phyloP scores from a whole-genome alignment of 371 early-diverging fungal species.

The Apophysomyces trapeziformis region DNA sequence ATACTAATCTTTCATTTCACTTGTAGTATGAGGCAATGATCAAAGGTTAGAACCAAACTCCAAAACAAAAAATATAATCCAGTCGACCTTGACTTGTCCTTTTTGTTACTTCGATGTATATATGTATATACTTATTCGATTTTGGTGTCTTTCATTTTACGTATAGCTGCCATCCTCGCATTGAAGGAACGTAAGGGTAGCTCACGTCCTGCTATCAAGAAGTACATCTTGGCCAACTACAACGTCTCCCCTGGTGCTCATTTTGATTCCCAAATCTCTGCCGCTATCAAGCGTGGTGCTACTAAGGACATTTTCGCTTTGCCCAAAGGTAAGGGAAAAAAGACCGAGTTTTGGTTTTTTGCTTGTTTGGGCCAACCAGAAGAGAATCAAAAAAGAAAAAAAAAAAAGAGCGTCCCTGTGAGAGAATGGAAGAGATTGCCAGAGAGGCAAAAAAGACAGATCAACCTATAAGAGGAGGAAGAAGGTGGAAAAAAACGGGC shows the following conservation, averaged over 20 bases:
- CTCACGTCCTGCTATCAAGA: constrained; percentile 81
- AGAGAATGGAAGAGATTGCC: no score
- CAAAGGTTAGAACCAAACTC: constrained; percentile 30
- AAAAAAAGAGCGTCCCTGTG: no score
- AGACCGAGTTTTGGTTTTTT: background rate
- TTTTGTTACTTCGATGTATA: no score
- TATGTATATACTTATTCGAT: no score
- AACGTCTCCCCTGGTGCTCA: constrained; percentile 53
- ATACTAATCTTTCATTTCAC: constrained; percentile 10
- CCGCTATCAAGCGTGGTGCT: constrained; percentile 79
- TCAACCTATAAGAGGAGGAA: no score
- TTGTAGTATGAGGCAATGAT: constrained; percentile 56
- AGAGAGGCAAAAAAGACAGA: no score
- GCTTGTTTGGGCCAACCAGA: background rate
- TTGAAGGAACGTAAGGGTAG: constrained; percentile 83
- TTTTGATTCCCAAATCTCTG: constrained; percentile 68
- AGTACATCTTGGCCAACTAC: constrained; percentile 83
- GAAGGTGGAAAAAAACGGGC: no score
- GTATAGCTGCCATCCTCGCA: constrained; percentile 59
- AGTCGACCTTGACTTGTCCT: background rate
- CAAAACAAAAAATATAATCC: background rate
- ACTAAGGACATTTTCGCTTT: constrained; percentile 66
- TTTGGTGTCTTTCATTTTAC: background rate
- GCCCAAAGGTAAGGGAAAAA: constrained; percentile 67
- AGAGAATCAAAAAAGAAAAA: background rate